Conservation (phyloP, 176 grass and related monocot species). For the Hyparrhenia diplandra region DNA sequence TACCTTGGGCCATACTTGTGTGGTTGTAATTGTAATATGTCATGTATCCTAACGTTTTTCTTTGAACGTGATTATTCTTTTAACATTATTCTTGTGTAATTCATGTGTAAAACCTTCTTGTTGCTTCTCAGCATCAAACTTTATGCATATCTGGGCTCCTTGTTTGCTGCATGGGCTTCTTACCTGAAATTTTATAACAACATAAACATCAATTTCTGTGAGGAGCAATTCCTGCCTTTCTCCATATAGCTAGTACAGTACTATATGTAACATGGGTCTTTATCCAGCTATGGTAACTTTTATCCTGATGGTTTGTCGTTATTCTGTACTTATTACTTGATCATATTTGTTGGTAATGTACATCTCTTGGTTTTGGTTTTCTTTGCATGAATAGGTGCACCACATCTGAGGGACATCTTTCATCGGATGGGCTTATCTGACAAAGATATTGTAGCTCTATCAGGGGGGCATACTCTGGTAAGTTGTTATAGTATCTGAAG, state of each 20-base stretch:
- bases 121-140: neutral
- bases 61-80: neutral
- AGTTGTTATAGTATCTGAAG: neutral
- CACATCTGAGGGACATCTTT: slow-evolving; percentile 89
- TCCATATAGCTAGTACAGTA: neutral
- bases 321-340: neutral
- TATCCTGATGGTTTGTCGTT: neutral
- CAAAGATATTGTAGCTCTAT: slow-evolving; percentile 94
- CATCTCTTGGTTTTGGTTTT: neutral
- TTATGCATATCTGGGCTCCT: neutral
- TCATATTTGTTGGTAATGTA: neutral
- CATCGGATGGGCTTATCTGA: slow-evolving; percentile 89
- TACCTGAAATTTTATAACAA: neutral
- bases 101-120: neutral
- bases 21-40: neutral
- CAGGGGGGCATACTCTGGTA: slow-evolving; percentile 90
- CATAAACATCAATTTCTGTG: neutral
- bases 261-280: neutral
- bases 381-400: slow-evolving; percentile 39
- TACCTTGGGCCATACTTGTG: neutral
- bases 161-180: neutral
- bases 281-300: neutral
- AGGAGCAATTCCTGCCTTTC: neutral
- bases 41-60: neutral
- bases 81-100: too few relatives aligned